phyloP scores from a whole-genome alignment of 345 rosid species.

The Combretum micranthum region DNA sequence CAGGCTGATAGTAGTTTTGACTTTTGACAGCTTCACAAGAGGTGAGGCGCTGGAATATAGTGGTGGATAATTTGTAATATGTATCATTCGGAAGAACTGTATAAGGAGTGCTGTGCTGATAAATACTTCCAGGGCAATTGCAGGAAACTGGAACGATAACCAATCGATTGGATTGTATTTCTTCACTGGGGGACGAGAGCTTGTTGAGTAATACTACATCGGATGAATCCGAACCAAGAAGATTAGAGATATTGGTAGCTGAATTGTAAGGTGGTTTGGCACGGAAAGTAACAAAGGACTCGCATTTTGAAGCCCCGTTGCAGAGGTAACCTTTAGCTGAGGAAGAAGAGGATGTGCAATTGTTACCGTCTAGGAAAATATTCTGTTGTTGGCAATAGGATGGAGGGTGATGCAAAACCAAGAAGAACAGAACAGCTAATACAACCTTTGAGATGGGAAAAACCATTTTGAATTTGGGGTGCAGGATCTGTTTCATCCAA shows the following conservation, averaged over 20 bases:
- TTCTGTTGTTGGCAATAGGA: too few species aligned
- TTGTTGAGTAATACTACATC: conserved; percentile 17
- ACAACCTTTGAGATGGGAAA: too few species aligned
- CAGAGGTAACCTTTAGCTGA: conserved; percentile 3
- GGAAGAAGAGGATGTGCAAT: too few species aligned
- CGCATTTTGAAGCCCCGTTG: conserved; percentile 19
- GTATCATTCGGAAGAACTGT: neutral
- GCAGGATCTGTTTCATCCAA: too few species aligned
- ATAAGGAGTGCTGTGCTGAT: conserved; percentile 14
- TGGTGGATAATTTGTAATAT: neutral
- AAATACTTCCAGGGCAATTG: conserved; percentile 18
- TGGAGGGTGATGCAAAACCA: too few species aligned
- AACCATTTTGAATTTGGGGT: too few species aligned
- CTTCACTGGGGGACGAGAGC: neutral
- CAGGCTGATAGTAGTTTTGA: conserved; percentile 6
- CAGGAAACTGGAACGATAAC: conserved; percentile 29
- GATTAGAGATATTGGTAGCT: conserved; percentile 16
- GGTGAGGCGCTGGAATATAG: conserved; percentile 16
- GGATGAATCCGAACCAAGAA: conserved; percentile 21
- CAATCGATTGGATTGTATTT: neutral
- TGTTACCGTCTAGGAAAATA: too few species aligned
- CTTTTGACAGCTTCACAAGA: conserved; percentile 6
- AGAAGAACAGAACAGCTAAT: too few species aligned
- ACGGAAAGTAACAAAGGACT: conserved; percentile 20
- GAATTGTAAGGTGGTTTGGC: conserved; percentile 12